Evolutionary conservation across 805 yeast species (phyloP).

Genomic region (Barnettozyma californica): DNA sequence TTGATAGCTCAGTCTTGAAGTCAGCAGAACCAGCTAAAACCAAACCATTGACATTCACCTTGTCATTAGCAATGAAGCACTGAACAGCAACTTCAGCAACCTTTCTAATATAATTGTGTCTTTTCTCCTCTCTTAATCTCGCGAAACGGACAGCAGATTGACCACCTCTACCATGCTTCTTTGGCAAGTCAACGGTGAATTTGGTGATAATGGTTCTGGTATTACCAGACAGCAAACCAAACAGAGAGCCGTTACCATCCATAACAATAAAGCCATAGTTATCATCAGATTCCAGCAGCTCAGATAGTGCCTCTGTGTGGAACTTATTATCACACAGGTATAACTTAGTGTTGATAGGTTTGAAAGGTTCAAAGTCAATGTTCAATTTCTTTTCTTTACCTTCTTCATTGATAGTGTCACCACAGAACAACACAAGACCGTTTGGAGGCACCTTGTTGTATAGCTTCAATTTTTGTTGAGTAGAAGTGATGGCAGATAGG

Average conservation of each 20-base stretch:
- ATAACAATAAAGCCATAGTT: conserved; percentile 95
- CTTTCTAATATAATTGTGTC: conserved; percentile 97
- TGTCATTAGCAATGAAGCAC: conserved; percentile 91
- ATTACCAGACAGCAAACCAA: conserved; percentile 94
- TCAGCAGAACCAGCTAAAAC: conserved; percentile 99
- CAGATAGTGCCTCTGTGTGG: conserved; percentile 95
- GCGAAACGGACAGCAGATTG: conserved; percentile 99
- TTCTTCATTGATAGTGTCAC: conserved; percentile 95
- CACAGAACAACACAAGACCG: conserved; percentile 95
- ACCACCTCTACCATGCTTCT: conserved; percentile 99
- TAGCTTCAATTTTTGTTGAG: conserved; percentile 92
- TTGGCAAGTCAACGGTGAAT: conserved; percentile 95
- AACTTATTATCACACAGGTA: conserved; percentile 97
- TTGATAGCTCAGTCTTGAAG: conserved; percentile 90
- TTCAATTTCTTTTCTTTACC: conserved; percentile 97
- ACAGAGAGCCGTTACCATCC: conserved; percentile 99
- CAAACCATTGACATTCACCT: conserved; percentile 89
- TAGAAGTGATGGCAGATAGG: conserved; percentile 93
- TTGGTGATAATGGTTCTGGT: conserved; percentile 94
- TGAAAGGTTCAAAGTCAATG: conserved; percentile 97
- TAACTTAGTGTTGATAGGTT: conserved; percentile 95
- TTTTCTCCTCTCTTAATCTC: conserved; percentile 96
- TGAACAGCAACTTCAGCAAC: conserved; percentile 98
- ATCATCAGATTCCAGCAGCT: conserved; percentile 91
- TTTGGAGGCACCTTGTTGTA: conserved; percentile 88